Conservation (phyloP, 331 rosid genomes). For the Prunus yedoensis region DNA sequence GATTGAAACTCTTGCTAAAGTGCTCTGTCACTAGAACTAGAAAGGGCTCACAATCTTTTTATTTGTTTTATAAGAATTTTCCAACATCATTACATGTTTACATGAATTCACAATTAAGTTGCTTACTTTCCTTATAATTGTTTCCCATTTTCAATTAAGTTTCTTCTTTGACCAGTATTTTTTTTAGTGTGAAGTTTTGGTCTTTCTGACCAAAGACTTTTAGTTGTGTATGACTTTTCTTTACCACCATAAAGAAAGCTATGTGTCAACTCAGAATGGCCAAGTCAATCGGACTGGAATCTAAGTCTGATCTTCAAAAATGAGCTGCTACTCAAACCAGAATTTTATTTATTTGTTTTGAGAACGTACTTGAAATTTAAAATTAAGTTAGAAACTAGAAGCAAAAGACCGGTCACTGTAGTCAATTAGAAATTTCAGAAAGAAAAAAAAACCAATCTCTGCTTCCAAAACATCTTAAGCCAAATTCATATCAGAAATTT, state of each 20-base stretch:
- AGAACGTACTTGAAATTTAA: background rate
- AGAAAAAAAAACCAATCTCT: background rate
- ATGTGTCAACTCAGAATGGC: background rate
- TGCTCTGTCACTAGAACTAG: too few relatives aligned
- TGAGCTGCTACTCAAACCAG: background rate
- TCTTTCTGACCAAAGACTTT: background rate
- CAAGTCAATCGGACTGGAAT: conserved; percentile 2
- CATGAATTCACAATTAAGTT: too few relatives aligned
- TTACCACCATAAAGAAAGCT: background rate
- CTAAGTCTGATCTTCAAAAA: conserved; percentile 16
- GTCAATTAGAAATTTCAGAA: conserved; percentile 4
- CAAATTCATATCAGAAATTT: background rate
- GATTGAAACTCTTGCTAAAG: background rate
- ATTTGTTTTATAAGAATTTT: too few relatives aligned
- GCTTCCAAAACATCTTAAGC: background rate
- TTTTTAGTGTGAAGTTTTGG: background rate
- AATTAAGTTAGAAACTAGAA: background rate
- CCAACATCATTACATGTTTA: too few relatives aligned
- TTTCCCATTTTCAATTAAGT: background rate
- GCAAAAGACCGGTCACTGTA: conserved; percentile 14
- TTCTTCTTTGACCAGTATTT: background rate
- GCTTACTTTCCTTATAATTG: background rate
- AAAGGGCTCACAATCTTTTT: too few relatives aligned
- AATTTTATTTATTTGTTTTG: background rate
- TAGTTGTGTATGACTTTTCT: background rate